Evolutionary conservation across 2,329 filamentous ascomycete genomes (phyloP), one percentile per base, ranked within the genome.

Genomic region (Fusarium subtropicale): DNA sequence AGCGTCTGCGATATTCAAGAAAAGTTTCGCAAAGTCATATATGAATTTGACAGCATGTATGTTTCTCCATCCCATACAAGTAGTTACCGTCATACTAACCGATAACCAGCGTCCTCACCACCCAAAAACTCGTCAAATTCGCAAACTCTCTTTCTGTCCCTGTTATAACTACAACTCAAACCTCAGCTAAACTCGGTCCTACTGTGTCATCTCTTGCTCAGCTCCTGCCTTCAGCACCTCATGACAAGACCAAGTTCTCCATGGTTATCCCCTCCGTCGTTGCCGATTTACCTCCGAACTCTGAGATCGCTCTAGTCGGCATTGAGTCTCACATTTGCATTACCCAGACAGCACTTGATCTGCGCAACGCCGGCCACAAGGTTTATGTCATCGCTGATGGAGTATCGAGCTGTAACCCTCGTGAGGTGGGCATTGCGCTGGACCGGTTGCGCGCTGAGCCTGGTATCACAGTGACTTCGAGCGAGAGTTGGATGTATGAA

Each of bases 1-100:
- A 97, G 94, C 76, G 88, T 98, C 77, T 98, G 95, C 82, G 95
- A 98, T 77, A 85, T 98, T 68, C 95, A 98, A 82, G 95, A 97
- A 73, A 97, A 94, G 79, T 98, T 98, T 81, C 88, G 93, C 65
- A 84, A 85, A 11, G 91, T 90, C 58, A 97, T 98, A 74, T 88
- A 91, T 81, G 90, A 97, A 77, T 97, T 94, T 77, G 88, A 92
- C 68, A 93, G 92, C 78, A 87, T 97, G 90, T 92, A 84, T 62
- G 83, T 77, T 11, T 10, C 42, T 28, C 33, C 16, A n/a, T 52
- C 42, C 22, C 50, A 38, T 33, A 41, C 33, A 56, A 48, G 28
- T 46, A 56, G 12, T 39, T 13, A 44, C 60, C 16, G 31, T 12
- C 31, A 26, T 26, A 38, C 46, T 46, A n/a, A 56, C 41, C 31